Base-by-base conservation (phyloP, 768 basidiomycete species). In the Hydnum rufescens region DNA sequence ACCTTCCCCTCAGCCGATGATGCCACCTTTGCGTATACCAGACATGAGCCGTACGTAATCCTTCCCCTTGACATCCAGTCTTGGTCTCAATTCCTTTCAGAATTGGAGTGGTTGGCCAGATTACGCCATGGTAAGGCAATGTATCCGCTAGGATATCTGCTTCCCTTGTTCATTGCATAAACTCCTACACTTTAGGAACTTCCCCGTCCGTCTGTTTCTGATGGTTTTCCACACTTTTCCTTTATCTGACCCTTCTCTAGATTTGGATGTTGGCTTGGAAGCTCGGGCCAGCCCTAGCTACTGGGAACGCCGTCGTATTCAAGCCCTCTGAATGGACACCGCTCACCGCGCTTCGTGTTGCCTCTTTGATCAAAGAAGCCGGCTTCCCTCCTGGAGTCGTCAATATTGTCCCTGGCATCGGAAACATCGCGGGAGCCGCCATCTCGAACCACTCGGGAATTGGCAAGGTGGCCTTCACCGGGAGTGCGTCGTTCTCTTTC, bases 301-400 rank as follows among this genome's bases (percentile, higher is more conserved):
- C 75, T 2, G 85, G 86, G 44, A 86, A 85, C 64, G 67, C 75
- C 3, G 69, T 89, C 55, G 69, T 90, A 54, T 67, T 88, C 59
- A 89, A 86, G 68, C 78, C 83, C 4, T 84, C 83, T 1, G 84
- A 85, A 58, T 68, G 84, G 55, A 84, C 82, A 0, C 81, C 82
- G 3, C 64, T 82, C 25, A 73, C 78, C 4, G 78, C 79, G 3
- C 63, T 82, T 26, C 42, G 56, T 52, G 50, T 53, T 55, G 31
- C 55, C 55, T n/a, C 25, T 53, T 70, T 86, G 46, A 66, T 77
- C 56, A 63, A 70, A 22, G 73, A 83, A 61, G 82, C 82, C 3
- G 82, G 82, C 13, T 77, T 82, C 65, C 82, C 81, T 5, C 68
- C 75, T 16, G 82, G 85, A 52, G 79, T 80, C 31, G 70, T 89